Evolutionary conservation across 1,284 basidiomycete genomes (phyloP).

Genomic region (Ceratobasidium sp.): DNA sequence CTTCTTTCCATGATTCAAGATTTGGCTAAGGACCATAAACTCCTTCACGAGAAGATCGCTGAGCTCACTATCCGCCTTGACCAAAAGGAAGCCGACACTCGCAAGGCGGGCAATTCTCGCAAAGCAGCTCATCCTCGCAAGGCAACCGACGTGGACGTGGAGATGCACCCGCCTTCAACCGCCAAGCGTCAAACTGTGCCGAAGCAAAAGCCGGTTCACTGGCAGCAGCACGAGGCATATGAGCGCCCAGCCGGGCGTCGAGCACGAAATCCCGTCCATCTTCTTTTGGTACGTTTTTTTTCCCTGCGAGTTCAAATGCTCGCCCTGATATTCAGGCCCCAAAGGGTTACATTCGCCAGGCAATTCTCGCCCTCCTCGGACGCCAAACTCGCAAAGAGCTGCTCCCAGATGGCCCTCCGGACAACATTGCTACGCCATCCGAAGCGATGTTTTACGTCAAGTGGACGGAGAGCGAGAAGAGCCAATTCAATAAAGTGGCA

Average conservation of each 20-base stretch:
- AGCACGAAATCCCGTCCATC: not conserved
- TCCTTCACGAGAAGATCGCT: not conserved
- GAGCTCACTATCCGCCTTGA: not conserved
- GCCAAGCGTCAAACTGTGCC: not conserved
- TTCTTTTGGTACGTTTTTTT: not conserved
- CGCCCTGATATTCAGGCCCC: not conserved
- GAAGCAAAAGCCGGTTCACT: not conserved
- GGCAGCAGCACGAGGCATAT: not conserved
- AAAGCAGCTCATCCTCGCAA: not conserved
- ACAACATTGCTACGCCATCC: not conserved
- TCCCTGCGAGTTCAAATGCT: not conserved
- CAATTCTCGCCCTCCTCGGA: not conserved
- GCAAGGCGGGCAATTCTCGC: not conserved
- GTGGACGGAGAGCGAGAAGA: conserved; percentile 1
- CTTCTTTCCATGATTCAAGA: not conserved
- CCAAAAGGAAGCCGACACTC: not conserved
- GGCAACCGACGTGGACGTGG: not conserved
- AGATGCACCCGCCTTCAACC: not conserved
- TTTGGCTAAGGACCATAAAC: conserved; percentile 1
- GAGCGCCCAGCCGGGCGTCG: not conserved
- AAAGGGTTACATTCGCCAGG: not conserved
- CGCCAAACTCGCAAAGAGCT: not conserved
- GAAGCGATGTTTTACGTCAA: not conserved
- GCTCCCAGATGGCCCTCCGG: not conserved
- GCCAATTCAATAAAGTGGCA: not conserved